Conservation (phyloP, 768 basidiomycete species). For the Mrakia hoshinonis region DNA sequence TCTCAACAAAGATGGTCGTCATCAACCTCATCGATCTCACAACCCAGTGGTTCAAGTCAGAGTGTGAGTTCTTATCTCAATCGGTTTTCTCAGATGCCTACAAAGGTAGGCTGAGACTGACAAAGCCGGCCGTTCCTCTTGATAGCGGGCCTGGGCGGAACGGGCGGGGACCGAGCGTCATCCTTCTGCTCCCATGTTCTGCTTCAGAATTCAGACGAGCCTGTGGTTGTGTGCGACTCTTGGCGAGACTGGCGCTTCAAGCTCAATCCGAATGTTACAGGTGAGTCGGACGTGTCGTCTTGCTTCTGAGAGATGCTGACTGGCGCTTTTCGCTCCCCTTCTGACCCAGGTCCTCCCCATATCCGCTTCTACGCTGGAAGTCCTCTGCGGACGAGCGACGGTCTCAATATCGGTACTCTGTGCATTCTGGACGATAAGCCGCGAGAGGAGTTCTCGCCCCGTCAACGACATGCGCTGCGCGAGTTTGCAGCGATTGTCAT, state of each 20-base stretch:
- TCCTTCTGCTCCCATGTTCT: constrained; percentile 81
- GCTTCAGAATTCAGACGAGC: constrained; percentile 66
- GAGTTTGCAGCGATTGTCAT: constrained; percentile 92
- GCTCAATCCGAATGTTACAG: constrained; percentile 45
- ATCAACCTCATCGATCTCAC: constrained; percentile 76
- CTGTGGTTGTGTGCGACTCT: constrained; percentile 74
- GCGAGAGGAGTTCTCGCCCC: constrained; percentile 71
- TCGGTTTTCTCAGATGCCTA: not conserved
- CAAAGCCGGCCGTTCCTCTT: too few species aligned
- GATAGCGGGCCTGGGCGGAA: not conserved
- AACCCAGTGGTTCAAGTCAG: constrained; percentile 87
- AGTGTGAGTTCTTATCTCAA: constrained; percentile 50
- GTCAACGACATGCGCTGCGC: constrained; percentile 83
- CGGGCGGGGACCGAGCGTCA: constrained; percentile 47
- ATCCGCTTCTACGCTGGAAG: constrained; percentile 79
- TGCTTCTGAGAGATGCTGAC: constrained; percentile 15
- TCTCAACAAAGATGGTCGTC: constrained; percentile 74
- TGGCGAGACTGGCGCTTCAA: constrained; percentile 77
- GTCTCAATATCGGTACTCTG: constrained; percentile 62
- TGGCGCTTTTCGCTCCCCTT: constrained; percentile 43
- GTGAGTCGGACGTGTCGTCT: not conserved
- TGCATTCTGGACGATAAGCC: constrained; percentile 78
- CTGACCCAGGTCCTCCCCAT: constrained; percentile 53
- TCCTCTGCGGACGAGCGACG: constrained; percentile 68
- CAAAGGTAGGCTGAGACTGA: too few species aligned